Percentiles rank a stretch among this genome's conserved stretches.
Conservation (phyloP, 1,139 yeast genomes). For the Suhomyces bribrorum region DNA sequence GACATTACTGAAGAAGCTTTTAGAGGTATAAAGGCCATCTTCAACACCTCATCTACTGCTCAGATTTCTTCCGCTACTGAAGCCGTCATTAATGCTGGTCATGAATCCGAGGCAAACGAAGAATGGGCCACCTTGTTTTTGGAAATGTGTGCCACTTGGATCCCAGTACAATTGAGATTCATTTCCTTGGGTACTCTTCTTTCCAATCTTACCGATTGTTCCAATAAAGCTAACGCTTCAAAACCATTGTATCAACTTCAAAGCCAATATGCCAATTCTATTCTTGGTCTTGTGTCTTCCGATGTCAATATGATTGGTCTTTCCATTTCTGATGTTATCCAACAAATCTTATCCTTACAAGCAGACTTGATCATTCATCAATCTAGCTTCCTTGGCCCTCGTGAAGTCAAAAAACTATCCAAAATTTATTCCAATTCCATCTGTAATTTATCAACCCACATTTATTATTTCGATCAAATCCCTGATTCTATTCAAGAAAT, state of each 20-base stretch:
- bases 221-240: conserved; percentile 21
- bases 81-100: conserved; percentile 42
- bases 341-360: conserved; percentile 63
- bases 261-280: conserved; percentile 50
- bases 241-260: conserved; percentile 38
- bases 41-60: conserved; percentile 51
- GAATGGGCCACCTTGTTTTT: conserved; percentile 61
- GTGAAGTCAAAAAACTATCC: conserved; percentile 29
- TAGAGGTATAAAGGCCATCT: conserved; percentile 48
- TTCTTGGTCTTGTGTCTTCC: conserved; percentile 72
- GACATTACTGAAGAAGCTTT: conserved; percentile 43
- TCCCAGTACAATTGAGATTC: conserved; percentile 87
- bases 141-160: conserved; percentile 70
- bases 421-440: conserved; percentile 49
- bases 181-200: conserved; percentile 55
- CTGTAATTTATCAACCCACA: conserved; percentile 66
- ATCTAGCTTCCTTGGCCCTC: conserved; percentile 21
- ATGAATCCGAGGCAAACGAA: conserved; percentile 22
- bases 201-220: conserved; percentile 26
- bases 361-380: conserved; percentile 41
- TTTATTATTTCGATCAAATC: conserved; percentile 76
- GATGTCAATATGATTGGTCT: conserved; percentile 85
- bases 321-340: conserved; percentile 80
- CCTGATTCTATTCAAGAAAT: conserved; percentile 71
- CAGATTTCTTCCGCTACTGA: conserved; percentile 51